phyloP scores from a whole-genome alignment of 805 yeast genomes.

The Ogataea nonfermentans region DNA sequence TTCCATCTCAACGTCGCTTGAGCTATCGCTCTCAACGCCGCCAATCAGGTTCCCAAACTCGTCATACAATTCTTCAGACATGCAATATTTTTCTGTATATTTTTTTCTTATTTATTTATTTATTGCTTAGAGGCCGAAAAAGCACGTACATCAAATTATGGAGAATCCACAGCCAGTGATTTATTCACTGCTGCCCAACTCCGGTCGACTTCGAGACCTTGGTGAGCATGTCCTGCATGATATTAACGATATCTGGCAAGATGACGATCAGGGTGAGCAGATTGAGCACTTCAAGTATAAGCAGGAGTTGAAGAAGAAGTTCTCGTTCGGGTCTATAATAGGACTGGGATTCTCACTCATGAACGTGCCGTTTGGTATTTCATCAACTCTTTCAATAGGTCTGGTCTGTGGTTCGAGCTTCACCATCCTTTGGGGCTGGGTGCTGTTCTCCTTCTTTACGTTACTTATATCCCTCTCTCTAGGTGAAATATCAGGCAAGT shows the following conservation, averaged over 20 bases:
- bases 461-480: conserved; percentile 65
- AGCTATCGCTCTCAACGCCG: conserved; percentile 42
- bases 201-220: conserved; percentile 22
- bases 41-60: conserved; percentile 77
- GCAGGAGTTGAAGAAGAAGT: conserved; percentile 65
- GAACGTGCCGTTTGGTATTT: conserved; percentile 80
- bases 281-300: conserved; percentile 74
- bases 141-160: conserved; percentile 1
- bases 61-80: conserved; percentile 73
- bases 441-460: conserved; percentile 61
- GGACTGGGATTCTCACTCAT: conserved; percentile 78
- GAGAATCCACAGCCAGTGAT: conserved; percentile 7
- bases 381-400: conserved; percentile 70
- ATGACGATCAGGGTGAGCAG: conserved; percentile 50
- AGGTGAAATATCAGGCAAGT: conserved; percentile 75
- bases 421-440: conserved; percentile 74
- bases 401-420: conserved; percentile 75
- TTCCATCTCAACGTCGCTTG: conserved; percentile 22
- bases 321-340: conserved; percentile 66
- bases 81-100: conserved; percentile 16
- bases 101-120: conserved; percentile 2
- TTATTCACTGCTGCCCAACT: conserved; percentile 19
- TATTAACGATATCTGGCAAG: conserved; percentile 34
- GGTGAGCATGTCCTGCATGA: conserved; percentile 33
- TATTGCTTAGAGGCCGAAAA: neutral